Conservation (phyloP, 495 filamentous ascomycete genomes). For the Tricharina praecox region DNA sequence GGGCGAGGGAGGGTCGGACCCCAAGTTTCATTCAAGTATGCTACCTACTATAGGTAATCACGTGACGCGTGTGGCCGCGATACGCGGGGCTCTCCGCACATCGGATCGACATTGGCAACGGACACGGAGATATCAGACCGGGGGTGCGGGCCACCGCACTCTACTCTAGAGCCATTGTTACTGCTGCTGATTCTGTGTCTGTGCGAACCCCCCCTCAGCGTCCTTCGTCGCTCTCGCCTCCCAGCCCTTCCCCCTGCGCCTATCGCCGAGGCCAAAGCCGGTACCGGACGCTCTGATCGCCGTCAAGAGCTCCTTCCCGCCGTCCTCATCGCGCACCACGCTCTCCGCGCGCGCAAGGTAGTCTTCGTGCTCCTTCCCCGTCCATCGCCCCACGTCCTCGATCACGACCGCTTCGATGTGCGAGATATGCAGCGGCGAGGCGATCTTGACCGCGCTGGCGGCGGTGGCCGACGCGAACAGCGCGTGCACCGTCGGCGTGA, state of each 20-base stretch:
- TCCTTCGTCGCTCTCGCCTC: background rate
- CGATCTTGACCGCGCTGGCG: background rate
- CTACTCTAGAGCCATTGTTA: no score
- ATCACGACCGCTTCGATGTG: background rate
- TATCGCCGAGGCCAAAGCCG: background rate
- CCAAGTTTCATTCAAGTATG: no score
- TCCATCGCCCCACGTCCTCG: background rate
- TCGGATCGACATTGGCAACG: no score
- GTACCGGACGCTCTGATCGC: background rate
- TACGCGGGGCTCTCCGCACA: no score
- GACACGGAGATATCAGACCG: no score
- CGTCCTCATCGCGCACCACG: background rate
- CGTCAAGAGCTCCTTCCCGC: background rate
- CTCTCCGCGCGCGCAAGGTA: background rate
- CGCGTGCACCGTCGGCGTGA: background rate
- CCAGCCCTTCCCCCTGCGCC: background rate
- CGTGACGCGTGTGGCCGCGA: no score
- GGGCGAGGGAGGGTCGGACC: no score
- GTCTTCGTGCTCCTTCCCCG: conserved; percentile 3
- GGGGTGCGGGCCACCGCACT: no score
- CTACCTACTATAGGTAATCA: no score
- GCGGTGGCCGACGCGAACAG: background rate
- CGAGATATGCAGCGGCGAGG: background rate
- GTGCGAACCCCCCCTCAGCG: background rate
- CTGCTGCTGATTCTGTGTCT: background rate